Percentiles rank a stretch among this genome's conserved stretches.
Evolutionary conservation across 1,284 basidiomycete genomes (phyloP).

Genomic region (Ceratobasidium sp.): DNA sequence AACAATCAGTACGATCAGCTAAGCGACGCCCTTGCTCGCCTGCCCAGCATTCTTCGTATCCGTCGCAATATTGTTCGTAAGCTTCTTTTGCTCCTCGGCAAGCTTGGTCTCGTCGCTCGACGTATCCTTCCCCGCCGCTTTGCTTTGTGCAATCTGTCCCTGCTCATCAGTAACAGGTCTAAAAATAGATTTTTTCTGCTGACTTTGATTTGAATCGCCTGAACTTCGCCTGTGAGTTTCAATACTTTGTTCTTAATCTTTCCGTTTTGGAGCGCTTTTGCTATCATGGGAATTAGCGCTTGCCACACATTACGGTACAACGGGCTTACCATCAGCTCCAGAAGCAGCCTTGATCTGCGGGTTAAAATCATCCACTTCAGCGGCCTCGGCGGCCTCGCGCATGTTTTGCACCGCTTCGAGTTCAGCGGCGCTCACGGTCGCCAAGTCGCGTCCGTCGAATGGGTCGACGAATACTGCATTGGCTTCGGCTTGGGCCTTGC

Average conservation of each 20-base stretch:
- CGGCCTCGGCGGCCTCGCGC: conserved; percentile 55
- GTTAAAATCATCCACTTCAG: conserved; percentile 56
- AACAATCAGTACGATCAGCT: background rate
- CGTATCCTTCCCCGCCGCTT: conserved; percentile 51
- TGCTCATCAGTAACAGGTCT: background rate
- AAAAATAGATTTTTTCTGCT: too few relatives aligned
- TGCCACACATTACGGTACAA: background rate
- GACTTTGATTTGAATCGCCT: conserved; percentile 54
- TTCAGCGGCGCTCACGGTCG: conserved; percentile 46
- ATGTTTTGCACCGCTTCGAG: conserved; percentile 53
- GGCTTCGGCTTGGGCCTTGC: conserved; percentile 53
- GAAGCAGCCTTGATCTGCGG: conserved; percentile 54
- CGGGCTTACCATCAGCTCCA: conserved; percentile 49
- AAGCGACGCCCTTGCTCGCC: conserved; percentile 32
- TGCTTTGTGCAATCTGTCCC: conserved; percentile 51
- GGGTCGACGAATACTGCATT: conserved; percentile 55
- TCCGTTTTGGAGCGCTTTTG: conserved; percentile 53
- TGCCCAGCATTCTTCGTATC: conserved; percentile 49
- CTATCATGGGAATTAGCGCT: conserved; percentile 39
- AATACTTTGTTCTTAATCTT: conserved; percentile 63
- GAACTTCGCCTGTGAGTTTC: conserved; percentile 56
- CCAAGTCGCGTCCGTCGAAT: conserved; percentile 51
- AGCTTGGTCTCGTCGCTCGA: conserved; percentile 47
- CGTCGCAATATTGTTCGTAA: conserved; percentile 51
- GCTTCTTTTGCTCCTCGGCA: conserved; percentile 50